Evolutionary conservation across 805 yeast species (phyloP).

Genomic region (Wickerhamiella cacticola): DNA sequence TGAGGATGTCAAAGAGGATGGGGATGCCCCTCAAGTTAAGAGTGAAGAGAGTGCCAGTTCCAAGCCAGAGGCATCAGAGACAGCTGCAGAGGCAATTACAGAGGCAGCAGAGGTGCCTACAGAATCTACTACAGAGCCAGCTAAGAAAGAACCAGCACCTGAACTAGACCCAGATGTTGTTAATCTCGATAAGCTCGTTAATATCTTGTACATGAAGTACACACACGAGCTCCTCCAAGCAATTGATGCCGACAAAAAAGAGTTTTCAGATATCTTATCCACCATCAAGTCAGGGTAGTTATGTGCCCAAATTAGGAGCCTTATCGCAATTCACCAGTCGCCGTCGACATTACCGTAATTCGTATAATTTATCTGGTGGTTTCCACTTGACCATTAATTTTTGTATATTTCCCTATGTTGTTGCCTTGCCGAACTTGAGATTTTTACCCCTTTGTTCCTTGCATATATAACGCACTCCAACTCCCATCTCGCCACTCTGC

Average conservation of each 20-base stretch:
- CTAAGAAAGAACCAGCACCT: not conserved
- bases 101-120: too few relatives aligned
- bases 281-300: not conserved
- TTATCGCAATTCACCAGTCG: too few relatives aligned
- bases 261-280: not conserved
- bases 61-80: too few relatives aligned
- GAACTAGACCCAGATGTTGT: not conserved
- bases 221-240: not conserved
- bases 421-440: too few relatives aligned
- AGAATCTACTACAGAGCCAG: not conserved
- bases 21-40: not conserved
- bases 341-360: too few relatives aligned
- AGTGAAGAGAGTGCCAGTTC: not conserved
- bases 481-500: not conserved
- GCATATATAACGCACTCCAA: not conserved
- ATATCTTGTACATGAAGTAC: conserved; percentile 8
- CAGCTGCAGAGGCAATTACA: too few relatives aligned
- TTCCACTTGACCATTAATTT: not conserved
- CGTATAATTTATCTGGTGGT: too few relatives aligned
- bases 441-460: not conserved
- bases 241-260: conserved; percentile 9
- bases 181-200: conserved; percentile 5
- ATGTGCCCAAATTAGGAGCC: too few relatives aligned
- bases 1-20: conserved; percentile 14
- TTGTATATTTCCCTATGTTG: not conserved